Conservation (phyloP, 495 filamentous ascomycete genomes). For the Sphaerosporella brunnea region DNA sequence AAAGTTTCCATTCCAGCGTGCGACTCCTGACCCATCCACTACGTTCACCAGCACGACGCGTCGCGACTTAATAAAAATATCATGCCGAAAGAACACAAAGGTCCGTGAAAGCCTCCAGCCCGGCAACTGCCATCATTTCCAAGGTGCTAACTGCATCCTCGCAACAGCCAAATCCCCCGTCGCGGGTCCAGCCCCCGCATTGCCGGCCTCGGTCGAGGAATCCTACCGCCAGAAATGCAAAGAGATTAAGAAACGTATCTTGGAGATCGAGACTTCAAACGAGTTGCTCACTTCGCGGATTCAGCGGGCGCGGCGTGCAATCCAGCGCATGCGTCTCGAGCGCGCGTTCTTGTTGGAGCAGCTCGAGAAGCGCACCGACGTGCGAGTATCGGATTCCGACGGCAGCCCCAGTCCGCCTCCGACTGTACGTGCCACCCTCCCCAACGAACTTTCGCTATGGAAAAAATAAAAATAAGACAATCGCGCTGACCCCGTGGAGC, state of each 20-base stretch:
- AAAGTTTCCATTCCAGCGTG: neutral
- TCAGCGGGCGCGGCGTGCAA: slow-evolving; percentile 57
- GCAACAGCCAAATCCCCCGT: slow-evolving; percentile 29
- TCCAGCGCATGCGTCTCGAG: slow-evolving; percentile 84
- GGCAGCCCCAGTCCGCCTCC: slow-evolving; percentile 54
- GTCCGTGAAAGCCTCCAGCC: no score
- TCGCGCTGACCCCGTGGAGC: slow-evolving; percentile 35
- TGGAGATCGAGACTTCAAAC: slow-evolving; percentile 77
- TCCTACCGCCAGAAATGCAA: slow-evolving; percentile 96
- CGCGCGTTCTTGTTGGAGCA: slow-evolving; percentile 78
- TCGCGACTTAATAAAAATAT: no score
- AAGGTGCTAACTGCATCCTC: slow-evolving; percentile 9
- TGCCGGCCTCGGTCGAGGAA: slow-evolving; percentile 88
- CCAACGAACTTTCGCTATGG: neutral
- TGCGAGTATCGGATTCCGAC: slow-evolving; percentile 57
- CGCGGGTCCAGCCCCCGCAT: slow-evolving; percentile 36
- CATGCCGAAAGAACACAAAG: slow-evolving; percentile 26
- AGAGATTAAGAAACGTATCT: slow-evolving; percentile 75
- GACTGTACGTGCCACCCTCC: slow-evolving; percentile 34
- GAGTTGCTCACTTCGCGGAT: slow-evolving; percentile 62
- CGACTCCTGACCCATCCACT: neutral
- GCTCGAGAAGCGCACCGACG: slow-evolving; percentile 65
- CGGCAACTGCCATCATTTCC: slow-evolving; percentile 5
- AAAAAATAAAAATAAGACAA: no score
- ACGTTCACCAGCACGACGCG: neutral